Conservation (phyloP, 1,284 basidiomycete genomes). For the Cryptococcus sp. region DNA sequence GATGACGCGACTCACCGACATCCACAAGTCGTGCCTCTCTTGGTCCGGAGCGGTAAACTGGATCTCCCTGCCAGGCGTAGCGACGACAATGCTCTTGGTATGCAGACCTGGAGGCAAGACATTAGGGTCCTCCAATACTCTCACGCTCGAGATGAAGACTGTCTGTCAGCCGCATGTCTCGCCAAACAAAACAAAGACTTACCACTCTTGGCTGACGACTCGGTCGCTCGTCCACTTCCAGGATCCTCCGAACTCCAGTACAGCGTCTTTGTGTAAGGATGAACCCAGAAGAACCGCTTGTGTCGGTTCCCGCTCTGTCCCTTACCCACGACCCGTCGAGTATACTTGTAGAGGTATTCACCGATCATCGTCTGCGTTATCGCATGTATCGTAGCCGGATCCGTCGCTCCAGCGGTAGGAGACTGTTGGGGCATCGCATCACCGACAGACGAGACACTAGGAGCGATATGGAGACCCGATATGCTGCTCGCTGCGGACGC, state of each 20-base stretch:
- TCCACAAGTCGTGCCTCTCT: constrained; percentile 95
- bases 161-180: constrained; percentile 15
- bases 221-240: constrained; percentile 74
- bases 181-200: constrained; percentile 43
- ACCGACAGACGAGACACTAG: constrained; percentile 34
- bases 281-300: constrained; percentile 97
- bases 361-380: constrained; percentile 99
- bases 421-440: constrained; percentile 7
- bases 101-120: constrained; percentile 87
- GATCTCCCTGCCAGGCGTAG: constrained; percentile 90
- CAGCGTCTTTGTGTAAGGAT: constrained; percentile 95
- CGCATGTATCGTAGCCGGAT: constrained; percentile 82
- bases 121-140: constrained; percentile 84
- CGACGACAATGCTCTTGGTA: constrained; percentile 86
- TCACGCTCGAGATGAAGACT: constrained; percentile 95
- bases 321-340: constrained; percentile 81
- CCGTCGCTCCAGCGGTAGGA: constrained; percentile 54
- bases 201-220: constrained; percentile 96
- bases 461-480: constrained; percentile 21
- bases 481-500: constrained; percentile 31
- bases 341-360: constrained; percentile 98
- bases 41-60: constrained; percentile 92
- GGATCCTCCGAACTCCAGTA: constrained; percentile 97
- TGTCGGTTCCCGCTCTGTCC: constrained; percentile 87
- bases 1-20: constrained; percentile 57